Percentiles rank a stretch among this genome's conserved stretches.
These are phyloP conservation scores for Desmodesmus armatus DNA, from an alignment of 139 green algal species.

Conservation along the genomic window DNA sequence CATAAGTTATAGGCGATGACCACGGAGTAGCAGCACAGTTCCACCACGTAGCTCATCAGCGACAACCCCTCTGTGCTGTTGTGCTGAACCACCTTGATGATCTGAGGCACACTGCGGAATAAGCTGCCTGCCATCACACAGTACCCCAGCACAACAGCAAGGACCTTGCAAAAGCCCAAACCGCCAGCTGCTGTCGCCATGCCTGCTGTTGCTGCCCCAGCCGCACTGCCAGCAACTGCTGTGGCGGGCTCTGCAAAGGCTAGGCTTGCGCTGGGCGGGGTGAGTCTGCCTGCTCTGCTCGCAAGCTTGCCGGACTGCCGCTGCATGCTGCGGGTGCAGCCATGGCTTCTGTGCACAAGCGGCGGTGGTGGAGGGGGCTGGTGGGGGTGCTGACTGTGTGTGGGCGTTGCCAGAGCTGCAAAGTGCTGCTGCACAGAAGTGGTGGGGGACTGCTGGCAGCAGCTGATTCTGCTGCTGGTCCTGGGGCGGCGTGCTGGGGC, in stretches of 20 bases:
- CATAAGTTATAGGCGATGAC: slow-evolving; percentile 77
- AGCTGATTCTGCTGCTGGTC: no score
- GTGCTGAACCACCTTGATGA: slow-evolving; percentile 54
- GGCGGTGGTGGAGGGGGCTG: no score
- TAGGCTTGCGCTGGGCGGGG: no score
- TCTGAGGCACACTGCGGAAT: slow-evolving; percentile 78
- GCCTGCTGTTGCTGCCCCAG: slow-evolving; percentile 1
- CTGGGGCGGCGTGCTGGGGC: no score
- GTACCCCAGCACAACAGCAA: slow-evolving; percentile 68
- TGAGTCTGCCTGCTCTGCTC: not conserved
- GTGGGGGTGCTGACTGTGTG: no score
- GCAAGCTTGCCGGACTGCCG: not conserved
- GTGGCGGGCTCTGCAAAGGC: slow-evolving; percentile 4
- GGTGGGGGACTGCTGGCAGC: no score
- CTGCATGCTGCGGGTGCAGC: no score
- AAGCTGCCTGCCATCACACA: slow-evolving; percentile 68
- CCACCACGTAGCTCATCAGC: slow-evolving; percentile 65
- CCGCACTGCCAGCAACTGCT: not conserved
- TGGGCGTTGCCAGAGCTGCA: no score
- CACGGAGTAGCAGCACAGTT: slow-evolving; percentile 81
- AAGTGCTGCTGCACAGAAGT: no score
- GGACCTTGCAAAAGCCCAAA: not conserved
- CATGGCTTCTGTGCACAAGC: no score
- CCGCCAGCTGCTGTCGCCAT: not conserved
- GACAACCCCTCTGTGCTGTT: slow-evolving; percentile 66